Conservation (phyloP, 2,329 filamentous ascomycete genomes). For the Graphilbum ipis-grandicollis region DNA sequence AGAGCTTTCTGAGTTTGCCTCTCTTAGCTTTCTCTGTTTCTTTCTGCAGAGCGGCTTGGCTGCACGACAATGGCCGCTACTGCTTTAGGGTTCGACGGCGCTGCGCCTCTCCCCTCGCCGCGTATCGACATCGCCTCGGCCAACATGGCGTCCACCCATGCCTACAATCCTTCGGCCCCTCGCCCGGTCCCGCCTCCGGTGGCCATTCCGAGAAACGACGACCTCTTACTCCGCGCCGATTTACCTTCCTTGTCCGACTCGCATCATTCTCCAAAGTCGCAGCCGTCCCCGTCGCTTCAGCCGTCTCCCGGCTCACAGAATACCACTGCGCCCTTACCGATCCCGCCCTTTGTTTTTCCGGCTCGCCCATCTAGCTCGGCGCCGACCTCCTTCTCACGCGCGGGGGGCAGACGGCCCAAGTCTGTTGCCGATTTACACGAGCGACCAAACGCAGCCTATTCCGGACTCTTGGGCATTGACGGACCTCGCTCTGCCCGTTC, state of each 20-base stretch:
- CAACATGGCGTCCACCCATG: conserved; percentile 6
- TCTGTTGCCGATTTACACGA: conserved; percentile 31
- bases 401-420: conserved; percentile 31
- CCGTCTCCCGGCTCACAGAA: conserved; percentile 15
- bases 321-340: conserved; percentile 29
- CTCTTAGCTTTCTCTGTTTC: conserved; percentile 20
- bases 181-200: conserved; percentile 10
- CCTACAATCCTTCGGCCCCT: conserved; percentile 7
- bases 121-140: conserved; percentile 12
- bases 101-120: background rate
- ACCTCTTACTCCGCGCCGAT: conserved; percentile 1
- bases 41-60: conserved; percentile 31
- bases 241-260: conserved; percentile 9
- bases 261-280: too few species aligned
- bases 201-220: conserved; percentile 11
- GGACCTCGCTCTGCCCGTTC: conserved; percentile 14
- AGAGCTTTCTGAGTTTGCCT: conserved; percentile 16
- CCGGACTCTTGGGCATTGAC: background rate
- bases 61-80: conserved; percentile 16
- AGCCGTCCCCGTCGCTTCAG: conserved; percentile 13
- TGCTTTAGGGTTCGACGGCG: conserved; percentile 10
- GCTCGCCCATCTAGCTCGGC: conserved; percentile 27
- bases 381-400: conserved; percentile 25
- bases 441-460: background rate
- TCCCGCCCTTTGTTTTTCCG: conserved; percentile 50